phyloP scores from a whole-genome alignment of 2,329 filamentous ascomycete genomes.

The Helotiales sp. region DNA sequence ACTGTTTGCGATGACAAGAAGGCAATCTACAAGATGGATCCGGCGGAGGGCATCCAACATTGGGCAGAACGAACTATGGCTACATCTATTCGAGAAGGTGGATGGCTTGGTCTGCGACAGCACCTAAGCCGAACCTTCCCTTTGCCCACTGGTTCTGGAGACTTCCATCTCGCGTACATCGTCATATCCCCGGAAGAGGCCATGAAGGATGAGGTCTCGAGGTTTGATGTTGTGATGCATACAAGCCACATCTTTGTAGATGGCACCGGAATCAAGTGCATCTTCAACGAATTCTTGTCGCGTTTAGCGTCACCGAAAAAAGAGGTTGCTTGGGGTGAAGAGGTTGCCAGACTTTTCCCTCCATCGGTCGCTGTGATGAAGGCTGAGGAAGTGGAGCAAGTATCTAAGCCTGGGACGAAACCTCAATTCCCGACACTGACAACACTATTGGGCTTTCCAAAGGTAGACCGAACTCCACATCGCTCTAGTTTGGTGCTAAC shows the following conservation, averaged over 20 bases:
- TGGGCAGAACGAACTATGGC: slow-evolving; percentile 7
- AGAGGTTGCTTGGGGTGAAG: slow-evolving; percentile 6
- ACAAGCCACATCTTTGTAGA: slow-evolving; percentile 7
- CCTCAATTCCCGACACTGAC: neutral
- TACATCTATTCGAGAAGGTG: neutral
- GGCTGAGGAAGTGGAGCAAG: neutral
- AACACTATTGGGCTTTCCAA: neutral
- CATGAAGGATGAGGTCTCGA: neutral
- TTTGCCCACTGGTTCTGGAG: neutral
- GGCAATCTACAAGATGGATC: slow-evolving; percentile 5
- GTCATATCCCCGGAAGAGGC: slow-evolving; percentile 1
- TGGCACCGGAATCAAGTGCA: slow-evolving; percentile 8
- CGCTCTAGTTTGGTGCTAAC: neutral
- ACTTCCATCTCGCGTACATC: slow-evolving; percentile 7
- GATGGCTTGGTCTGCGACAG: slow-evolving; percentile 6
- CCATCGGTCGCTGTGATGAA: slow-evolving; percentile 1
- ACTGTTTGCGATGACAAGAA: slow-evolving; percentile 1
- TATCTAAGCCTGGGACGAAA: neutral
- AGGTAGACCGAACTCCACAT: neutral
- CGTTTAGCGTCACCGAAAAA: slow-evolving; percentile 1
- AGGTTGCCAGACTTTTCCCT: slow-evolving; percentile 6
- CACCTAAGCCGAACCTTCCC: neutral
- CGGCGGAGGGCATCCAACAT: neutral
- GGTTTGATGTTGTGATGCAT: slow-evolving; percentile 8
- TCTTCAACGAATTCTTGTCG: slow-evolving; percentile 9